phyloP scores from a whole-genome alignment of 129 eudicot genomes.

The Ambrosia artemisiifolia region DNA sequence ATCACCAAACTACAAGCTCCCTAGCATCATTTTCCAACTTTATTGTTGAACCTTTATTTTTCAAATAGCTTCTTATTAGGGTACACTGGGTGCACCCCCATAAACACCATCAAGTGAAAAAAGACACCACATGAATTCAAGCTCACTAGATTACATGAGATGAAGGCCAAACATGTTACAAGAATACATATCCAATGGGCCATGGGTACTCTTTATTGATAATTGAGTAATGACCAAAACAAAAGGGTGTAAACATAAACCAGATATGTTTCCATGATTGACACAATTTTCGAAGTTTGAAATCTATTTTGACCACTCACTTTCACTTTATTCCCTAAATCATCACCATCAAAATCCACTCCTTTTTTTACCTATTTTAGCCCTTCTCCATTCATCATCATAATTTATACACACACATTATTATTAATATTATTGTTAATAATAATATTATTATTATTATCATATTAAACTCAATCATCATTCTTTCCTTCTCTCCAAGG shows the following conservation, averaged over 20 bases:
- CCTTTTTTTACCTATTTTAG: not conserved
- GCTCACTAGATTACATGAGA: no score
- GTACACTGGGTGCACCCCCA: no score
- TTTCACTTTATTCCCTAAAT: slow-evolving; percentile 38
- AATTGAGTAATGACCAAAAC: slow-evolving; percentile 3
- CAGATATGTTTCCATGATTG: not conserved
- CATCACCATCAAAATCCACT: slow-evolving; percentile 3
- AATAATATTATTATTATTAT: not conserved
- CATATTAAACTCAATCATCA: not conserved
- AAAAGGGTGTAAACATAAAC: slow-evolving; percentile 17
- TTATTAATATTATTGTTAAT: no score
- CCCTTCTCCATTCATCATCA: not conserved
- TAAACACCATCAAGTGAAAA: no score
- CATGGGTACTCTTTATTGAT: no score
- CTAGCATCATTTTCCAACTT: no score
- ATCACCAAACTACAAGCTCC: no score
- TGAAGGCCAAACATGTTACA: no score
- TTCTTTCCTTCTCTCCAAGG: slow-evolving; percentile 21
- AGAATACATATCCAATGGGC: no score
- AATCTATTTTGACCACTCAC: slow-evolving; percentile 36
- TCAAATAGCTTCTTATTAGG: no score
- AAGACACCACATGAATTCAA: no score
- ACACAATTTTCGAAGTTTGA: slow-evolving; percentile 32
- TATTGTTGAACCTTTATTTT: no score
- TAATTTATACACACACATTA: not conserved